These are phyloP conservation scores for Begonia fuchsioides DNA, from an alignment of 306 rosid species.

Conservation along the genomic window DNA sequence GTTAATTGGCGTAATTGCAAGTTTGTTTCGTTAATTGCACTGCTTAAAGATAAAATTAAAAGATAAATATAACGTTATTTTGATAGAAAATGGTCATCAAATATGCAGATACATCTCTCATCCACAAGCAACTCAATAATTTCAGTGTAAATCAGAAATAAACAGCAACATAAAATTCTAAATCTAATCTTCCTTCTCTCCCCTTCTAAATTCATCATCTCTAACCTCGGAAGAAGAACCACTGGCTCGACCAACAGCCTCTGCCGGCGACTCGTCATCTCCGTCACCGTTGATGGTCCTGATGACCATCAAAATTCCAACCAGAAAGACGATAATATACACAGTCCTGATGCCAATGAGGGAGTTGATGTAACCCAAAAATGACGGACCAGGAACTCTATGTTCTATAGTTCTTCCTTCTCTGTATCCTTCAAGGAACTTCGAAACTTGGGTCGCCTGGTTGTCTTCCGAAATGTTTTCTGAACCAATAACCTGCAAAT, in stretches of 20 bases:
- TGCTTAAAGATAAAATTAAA: too few relatives aligned
- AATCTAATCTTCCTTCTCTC: slow-evolving; percentile 78
- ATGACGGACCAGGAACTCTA: slow-evolving; percentile 30
- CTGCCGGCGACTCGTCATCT: slow-evolving; percentile 33
- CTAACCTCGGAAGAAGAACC: slow-evolving; percentile 31
- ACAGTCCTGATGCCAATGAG: slow-evolving; percentile 48
- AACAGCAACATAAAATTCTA: too few relatives aligned
- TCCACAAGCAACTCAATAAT: too few relatives aligned
- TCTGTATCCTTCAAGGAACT: slow-evolving; percentile 61
- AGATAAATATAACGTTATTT: too few relatives aligned
- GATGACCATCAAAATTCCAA: slow-evolving; percentile 39
- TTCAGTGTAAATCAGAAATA: too few relatives aligned
- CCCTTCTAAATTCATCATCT: slow-evolving; percentile 36
- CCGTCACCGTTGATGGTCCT: slow-evolving; percentile 17
- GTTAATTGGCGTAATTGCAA: too few relatives aligned
- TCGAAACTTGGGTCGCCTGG: slow-evolving; percentile 58
- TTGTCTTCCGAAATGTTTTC: slow-evolving; percentile 60
- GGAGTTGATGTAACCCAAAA: slow-evolving; percentile 18
- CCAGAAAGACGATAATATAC: slow-evolving; percentile 48
- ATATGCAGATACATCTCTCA: too few relatives aligned
- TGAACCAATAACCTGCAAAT: slow-evolving; percentile 52
- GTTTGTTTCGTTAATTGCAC: too few relatives aligned
- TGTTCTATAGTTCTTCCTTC: slow-evolving; percentile 68
- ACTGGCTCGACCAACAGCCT: slow-evolving; percentile 18
- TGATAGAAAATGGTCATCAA: too few relatives aligned